Percentiles rank a stretch among this genome's conserved stretches.
These are phyloP conservation scores for Hordeum vulgare DNA, from an alignment of 176 grass and related monocot species.

Conservation along the genomic window MorexV3_pseudomolecules_assembly NC_058523.1:551248415-551248914, in stretches of 20 bases:
- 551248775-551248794: neutral
- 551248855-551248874: neutral
- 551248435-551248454: constrained; percentile 34
- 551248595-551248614: neutral
- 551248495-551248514: constrained; percentile 34
- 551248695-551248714: neutral
- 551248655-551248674: neutral
- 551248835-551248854: neutral
- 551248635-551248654: neutral
- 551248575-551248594: neutral
- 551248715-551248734: neutral
- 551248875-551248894: neutral
- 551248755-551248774: neutral
- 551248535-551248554: constrained; percentile 5
- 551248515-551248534: constrained; percentile 22
- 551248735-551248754: neutral
- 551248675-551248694: neutral
- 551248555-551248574: neutral
- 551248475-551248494: constrained; percentile 23
- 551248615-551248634: neutral
- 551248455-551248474: constrained; percentile 39
- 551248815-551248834: neutral
- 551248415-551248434: constrained; percentile 53
- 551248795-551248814: neutral
- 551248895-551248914: neutral